phyloP scores from a whole-genome alignment of 2,329 filamentous ascomycete genomes.

The Huntiella abstrusa region DNA sequence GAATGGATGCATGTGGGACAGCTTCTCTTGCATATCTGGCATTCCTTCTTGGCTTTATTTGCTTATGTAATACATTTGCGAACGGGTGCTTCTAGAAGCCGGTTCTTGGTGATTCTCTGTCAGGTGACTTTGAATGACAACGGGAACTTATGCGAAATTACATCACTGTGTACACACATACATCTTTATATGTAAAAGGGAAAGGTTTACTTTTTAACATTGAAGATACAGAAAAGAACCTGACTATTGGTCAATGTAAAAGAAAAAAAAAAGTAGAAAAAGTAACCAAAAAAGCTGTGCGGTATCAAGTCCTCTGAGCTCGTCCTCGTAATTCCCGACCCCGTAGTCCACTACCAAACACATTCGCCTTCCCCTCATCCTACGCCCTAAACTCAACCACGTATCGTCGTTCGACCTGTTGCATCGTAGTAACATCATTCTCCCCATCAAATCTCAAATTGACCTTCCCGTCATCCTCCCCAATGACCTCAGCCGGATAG shows the following conservation, averaged over 20 bases:
- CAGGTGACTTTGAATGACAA: no score
- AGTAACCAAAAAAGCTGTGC: not conserved
- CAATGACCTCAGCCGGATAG: slow-evolving; percentile 67
- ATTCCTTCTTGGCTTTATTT: no score
- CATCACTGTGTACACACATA: no score
- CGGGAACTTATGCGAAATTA: no score
- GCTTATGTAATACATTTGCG: no score
- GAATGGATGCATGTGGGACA: no score
- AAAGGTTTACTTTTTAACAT: no score
- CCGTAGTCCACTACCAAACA: not conserved
- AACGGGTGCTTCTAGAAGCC: no score
- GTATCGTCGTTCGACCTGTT: slow-evolving; percentile 56
- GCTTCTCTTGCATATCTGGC: no score
- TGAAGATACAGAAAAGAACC: not conserved
- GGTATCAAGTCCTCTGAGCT: not conserved
- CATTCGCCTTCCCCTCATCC: slow-evolving; percentile 3
- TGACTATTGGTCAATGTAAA: not conserved
- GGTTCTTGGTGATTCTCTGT: no score
- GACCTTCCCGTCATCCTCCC: slow-evolving; percentile 32
- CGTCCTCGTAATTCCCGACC: not conserved
- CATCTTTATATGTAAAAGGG: no score
- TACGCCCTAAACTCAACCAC: slow-evolving; percentile 48
- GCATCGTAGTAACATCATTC: slow-evolving; percentile 52
- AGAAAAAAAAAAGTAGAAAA: not conserved
- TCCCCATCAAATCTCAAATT: slow-evolving; percentile 64